Evolutionary conservation across 768 basidiomycete genomes (phyloP), one percentile per base, ranked within the genome.

Genomic region (Mycena galopus): DNA sequence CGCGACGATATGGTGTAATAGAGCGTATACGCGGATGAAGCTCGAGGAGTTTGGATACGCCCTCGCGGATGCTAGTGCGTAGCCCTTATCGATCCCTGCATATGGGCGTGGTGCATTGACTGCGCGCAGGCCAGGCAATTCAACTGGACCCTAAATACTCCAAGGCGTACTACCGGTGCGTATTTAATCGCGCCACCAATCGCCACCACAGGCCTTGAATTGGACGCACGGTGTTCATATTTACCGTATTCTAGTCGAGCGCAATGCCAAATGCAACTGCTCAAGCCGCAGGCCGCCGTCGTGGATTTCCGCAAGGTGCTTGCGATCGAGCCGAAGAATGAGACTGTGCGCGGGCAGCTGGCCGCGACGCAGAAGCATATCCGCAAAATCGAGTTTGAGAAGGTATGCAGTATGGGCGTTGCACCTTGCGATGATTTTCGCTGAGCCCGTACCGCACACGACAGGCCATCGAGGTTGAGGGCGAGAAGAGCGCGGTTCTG

Each of bases 31-130:
- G 17, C 90, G 97, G 61, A 95, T 97, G 82, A 98, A 95, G 84
- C 82, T 99, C 66, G 94, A 99, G 81, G 88, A 99, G 83, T 93
- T 94, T 77, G 98, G 98, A 4, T 96, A 96, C 78, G 98, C 96
- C 19, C 88, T 97, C 30, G 84, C 86, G 32, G 97, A 98, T 85
- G 91, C 96, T 50, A 90, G 96, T 96, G 78, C 80, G 93, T 88
- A 37, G 51, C 7, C 27, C 17, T 29, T 29, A 12, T 59, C 11
- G n/a, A 35, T 51, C 64, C 39, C 58, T 23, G 68, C 47, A 23
- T 21, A 30, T 67, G 30, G 21, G 42, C 39, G 19, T 58, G 68
- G 51, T 57, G 23, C 27, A 29, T 39, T 44, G 17, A 72, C 59
- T 74, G 33, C 69, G 66, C 47, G 33, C 76, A 96, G 95, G 89